These are phyloP conservation scores for Dendrostoma leiphaemia DNA, from an alignment of 2,329 filamentous ascomycete species.

Conservation along the genomic window DNA sequence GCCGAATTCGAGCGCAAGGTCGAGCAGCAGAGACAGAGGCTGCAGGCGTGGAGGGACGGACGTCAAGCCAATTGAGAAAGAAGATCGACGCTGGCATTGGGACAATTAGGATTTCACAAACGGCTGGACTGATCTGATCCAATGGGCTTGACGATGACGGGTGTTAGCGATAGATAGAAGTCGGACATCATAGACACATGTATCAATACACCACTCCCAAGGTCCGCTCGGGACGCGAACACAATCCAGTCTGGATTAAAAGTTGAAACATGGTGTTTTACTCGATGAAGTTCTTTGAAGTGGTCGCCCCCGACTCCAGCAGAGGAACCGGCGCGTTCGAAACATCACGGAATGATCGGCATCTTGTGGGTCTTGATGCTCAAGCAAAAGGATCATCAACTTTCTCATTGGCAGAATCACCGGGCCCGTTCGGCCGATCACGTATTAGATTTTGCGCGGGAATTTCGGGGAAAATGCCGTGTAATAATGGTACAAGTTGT, in stretches of 20 bases:
- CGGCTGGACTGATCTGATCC: not conserved
- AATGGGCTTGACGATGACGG: not conserved
- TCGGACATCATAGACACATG: not conserved
- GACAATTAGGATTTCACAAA: too few species aligned
- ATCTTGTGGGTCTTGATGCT: not conserved
- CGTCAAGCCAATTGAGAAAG: slow-evolving; percentile 21
- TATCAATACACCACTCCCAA: not conserved
- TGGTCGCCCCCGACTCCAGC: too few species aligned
- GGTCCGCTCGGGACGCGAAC: not conserved
- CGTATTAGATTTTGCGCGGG: not conserved
- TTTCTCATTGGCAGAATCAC: too few species aligned
- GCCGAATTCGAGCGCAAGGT: slow-evolving; percentile 59
- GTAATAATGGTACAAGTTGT: not conserved
- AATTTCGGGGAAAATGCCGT: not conserved
- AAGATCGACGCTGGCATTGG: not conserved
- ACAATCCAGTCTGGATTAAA: not conserved
- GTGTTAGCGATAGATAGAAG: not conserved
- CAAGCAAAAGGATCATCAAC: too few species aligned
- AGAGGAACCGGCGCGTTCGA: not conserved
- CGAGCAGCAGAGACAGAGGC: slow-evolving; percentile 46
- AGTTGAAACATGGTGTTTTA: not conserved
- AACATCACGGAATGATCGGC: not conserved
- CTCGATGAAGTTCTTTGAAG: too few species aligned
- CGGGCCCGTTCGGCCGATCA: not conserved
- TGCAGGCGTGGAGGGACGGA: slow-evolving; percentile 45